Evolutionary conservation across 2,329 filamentous ascomycete species (phyloP), one percentile per base, ranked within the genome.

Genomic region (Juglanconis sp.): DNA sequence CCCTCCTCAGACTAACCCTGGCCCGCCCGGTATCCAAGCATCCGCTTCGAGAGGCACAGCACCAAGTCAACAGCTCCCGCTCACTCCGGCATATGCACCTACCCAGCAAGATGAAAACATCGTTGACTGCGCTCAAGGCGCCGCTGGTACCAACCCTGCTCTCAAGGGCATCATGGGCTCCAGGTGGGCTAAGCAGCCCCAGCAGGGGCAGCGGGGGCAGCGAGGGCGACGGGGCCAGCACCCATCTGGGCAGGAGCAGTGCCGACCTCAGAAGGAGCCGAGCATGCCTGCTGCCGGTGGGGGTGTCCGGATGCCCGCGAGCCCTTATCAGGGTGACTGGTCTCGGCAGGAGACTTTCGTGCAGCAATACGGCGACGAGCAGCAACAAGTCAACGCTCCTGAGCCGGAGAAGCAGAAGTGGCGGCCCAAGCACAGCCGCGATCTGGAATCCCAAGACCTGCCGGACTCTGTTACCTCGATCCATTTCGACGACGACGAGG

Each of bases 391-490:
- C 2, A 46, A 54, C 13, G 34, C 7, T 4, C 32, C 42, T 31
- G 30, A 13, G 38, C n/a, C 32, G 10, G 13, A 44, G 7, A 34
- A 57, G 35, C 17, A 47, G 7, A 52, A 50, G 47, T 61, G 58
- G 61, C 54, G 47, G 1, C 58, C 61, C 48, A 57, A 54, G 15
- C 50, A 44, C 35, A 59, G 49, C 30, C 38, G 38, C 2, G 40
- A 57, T n/a, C 34, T 34, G 38, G 24, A 50, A 5, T 60, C 56
- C 46, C 61, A 63, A 46, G 60, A 55, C 4, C 54, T 63, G 46
- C 61, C 61, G 2, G 48, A 56, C 36, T 53, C 63, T 31, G 55
- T 51, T 1, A 38, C 32, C 24, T 58, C 60, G 24, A 31, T 53
- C 7, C 36, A 48, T 2, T 53, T 55, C 34, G n/a, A 13, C 10